These are phyloP conservation scores for Colletotrichum lini DNA, from an alignment of 2,329 filamentous ascomycete genomes.

Conservation along the genomic window DNA sequence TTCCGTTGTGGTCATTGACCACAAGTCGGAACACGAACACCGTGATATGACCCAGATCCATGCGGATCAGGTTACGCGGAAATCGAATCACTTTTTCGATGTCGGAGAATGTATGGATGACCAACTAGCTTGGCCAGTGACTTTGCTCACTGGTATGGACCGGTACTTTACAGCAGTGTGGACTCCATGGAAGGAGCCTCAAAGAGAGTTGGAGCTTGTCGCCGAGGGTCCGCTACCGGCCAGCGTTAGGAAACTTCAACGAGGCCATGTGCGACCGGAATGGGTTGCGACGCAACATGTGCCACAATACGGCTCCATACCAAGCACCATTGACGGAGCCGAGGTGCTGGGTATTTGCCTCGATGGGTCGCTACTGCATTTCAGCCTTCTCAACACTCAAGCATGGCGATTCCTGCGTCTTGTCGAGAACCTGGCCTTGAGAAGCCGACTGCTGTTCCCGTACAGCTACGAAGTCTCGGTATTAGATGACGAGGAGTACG, in stretches of 20 bases:
- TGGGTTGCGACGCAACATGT: constrained; percentile 59
- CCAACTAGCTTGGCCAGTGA: constrained; percentile 55
- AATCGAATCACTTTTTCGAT: constrained; percentile 62
- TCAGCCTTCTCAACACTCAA: constrained; percentile 74
- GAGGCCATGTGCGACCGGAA: constrained; percentile 65
- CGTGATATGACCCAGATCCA: constrained; percentile 58
- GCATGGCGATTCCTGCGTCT: constrained; percentile 80
- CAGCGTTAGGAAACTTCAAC: constrained; percentile 70
- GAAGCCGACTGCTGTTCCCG: constrained; percentile 63
- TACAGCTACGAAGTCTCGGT: constrained; percentile 55
- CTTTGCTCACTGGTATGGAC: constrained; percentile 64
- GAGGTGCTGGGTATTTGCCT: constrained; percentile 77
- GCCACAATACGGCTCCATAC: constrained; percentile 59
- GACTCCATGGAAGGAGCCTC: constrained; percentile 60
- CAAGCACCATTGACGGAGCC: constrained; percentile 59
- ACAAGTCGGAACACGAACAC: constrained; percentile 54
- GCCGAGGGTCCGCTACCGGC: constrained; percentile 71
- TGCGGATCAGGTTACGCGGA: constrained; percentile 61
- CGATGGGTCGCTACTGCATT: constrained; percentile 78
- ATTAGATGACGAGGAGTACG: constrained; percentile 44
- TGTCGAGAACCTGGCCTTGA: constrained; percentile 77
- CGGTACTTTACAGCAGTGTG: constrained; percentile 65
- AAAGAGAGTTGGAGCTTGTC: constrained; percentile 60
- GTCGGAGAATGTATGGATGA: constrained; percentile 53
- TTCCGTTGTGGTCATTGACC: constrained; percentile 70